Evolutionary conservation across 371 early-diverging fungal genomes (phyloP).

Genomic region (Entomophthora muscae): DNA sequence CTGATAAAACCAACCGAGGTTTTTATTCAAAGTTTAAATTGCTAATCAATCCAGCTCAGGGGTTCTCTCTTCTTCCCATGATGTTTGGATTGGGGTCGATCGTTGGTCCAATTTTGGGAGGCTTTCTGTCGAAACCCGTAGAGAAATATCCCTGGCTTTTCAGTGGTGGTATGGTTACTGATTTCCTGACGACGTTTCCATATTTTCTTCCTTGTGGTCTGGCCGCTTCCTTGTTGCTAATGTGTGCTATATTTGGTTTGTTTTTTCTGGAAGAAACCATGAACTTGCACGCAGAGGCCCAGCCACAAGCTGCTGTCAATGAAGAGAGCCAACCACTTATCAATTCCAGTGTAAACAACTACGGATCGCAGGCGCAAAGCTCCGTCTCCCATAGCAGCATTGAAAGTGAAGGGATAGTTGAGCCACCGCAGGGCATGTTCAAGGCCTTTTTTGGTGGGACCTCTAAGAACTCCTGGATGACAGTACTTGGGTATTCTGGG

Average conservation of each 20-base stretch:
- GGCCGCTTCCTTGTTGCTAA: constrained; percentile 32
- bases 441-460: neutral
- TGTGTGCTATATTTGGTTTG: constrained; percentile 44
- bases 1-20: constrained; percentile 56
- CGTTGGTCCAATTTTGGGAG: constrained; percentile 63
- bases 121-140: constrained; percentile 58
- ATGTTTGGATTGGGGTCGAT: constrained; percentile 10
- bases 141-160: constrained; percentile 44
- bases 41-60: constrained; percentile 9
- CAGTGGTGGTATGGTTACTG: constrained; percentile 21
- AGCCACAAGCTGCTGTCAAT: too few relatives aligned
- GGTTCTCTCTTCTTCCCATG: constrained; percentile 10
- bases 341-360: too few relatives aligned
- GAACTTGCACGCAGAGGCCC: too few relatives aligned
- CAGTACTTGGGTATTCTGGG: constrained; percentile 10
- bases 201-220: constrained; percentile 74
- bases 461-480: neutral
- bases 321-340: too few relatives aligned
- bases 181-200: constrained; percentile 45
- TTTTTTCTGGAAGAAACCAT: constrained; percentile 59
- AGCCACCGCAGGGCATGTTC: too few relatives aligned
- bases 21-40: neutral
- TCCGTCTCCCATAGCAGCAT: too few relatives aligned
- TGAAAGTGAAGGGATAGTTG: too few relatives aligned
- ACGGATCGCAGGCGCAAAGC: too few relatives aligned